phyloP scores from a whole-genome alignment of 2,329 filamentous ascomycete species.

The Dothidotthia symphoricarpi region DNA sequence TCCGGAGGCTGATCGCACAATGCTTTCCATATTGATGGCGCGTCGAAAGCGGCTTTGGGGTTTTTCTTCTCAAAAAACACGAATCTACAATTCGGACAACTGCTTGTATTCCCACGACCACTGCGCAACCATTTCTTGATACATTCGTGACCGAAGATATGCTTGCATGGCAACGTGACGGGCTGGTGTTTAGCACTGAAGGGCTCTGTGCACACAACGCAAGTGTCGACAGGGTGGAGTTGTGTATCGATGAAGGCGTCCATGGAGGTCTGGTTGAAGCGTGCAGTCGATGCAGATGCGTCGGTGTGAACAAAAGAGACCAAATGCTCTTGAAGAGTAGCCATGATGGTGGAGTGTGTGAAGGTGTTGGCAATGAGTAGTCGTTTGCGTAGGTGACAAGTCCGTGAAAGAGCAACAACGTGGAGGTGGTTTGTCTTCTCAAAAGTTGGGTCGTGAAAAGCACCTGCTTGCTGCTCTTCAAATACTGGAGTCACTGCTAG shows the following conservation, averaged over 20 bases:
- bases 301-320: background rate
- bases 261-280: conserved; percentile 12
- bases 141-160: conserved; percentile 34
- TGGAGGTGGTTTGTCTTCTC: conserved; percentile 3
- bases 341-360: conserved; percentile 2
- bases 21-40: conserved; percentile 26
- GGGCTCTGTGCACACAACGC: conserved; percentile 28
- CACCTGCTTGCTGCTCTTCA: no score
- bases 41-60: conserved; percentile 15
- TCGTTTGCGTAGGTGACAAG: conserved; percentile 8
- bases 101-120: conserved; percentile 23
- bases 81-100: conserved; percentile 31
- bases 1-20: conserved; percentile 24
- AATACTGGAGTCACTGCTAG: no score
- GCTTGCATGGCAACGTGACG: conserved; percentile 31
- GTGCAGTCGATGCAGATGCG: background rate
- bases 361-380: conserved; percentile 1
- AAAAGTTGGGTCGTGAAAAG: background rate
- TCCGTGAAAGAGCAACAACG: conserved; percentile 3
- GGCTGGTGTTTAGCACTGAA: conserved; percentile 27
- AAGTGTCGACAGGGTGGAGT: conserved; percentile 27
- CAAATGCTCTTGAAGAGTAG: background rate
- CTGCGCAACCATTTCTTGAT: conserved; percentile 29
- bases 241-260: conserved; percentile 26
- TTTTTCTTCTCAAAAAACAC: conserved; percentile 16